Base-by-base conservation (phyloP, 1,284 basidiomycete species). In the Termitomyces sp. region DNA sequence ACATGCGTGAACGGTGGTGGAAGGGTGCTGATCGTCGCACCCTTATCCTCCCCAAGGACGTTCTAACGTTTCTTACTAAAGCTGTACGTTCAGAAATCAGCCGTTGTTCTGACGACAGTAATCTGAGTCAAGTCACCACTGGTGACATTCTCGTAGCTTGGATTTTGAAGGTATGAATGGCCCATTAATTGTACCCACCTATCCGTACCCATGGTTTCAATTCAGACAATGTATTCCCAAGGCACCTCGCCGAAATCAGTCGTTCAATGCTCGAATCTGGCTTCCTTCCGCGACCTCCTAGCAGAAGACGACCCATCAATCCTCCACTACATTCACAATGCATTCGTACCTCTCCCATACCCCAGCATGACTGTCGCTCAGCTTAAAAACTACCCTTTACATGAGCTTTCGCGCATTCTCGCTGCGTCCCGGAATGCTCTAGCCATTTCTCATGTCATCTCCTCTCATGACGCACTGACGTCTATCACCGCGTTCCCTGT, bases 101-200 rank as follows among this genome's bases (percentile, higher is more conserved):
- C 6, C 21, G 17, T n/a, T 33, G 19, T 31, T 55, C 53, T 9
- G 63, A 63, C 28, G 56, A 54, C 13, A 46, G 57, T 12, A 39
- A 50, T 44, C 43, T 51, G 3, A 53, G 51, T 1, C 53, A 59
- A 36, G 64, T 70, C 19, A 68, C 67, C 6, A 70, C 71, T 1
- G 70, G 72, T 2, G 72, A 73, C 54, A 64, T 73, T 42, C 61
- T 75, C 19, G 65, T 68, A 15, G 70, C 72, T 5, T 75, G 72
- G 72, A 50, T 72, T 17, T 58, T 71, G 51, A 73, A 73, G 63
- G 72, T 72, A 46, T 15, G 33, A 17, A 21, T 44, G 7, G 10
- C 12, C 8, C 10, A 26, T 19, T 8, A n/a, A 8, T 24, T 10
- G 30, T 9, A 24, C 33, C 12, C 21, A 12, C 4, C 41, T 24